These are phyloP conservation scores for Flagelloscypha sp. DNA, from an alignment of 768 basidiomycete species.

Conservation along the genomic window DNA sequence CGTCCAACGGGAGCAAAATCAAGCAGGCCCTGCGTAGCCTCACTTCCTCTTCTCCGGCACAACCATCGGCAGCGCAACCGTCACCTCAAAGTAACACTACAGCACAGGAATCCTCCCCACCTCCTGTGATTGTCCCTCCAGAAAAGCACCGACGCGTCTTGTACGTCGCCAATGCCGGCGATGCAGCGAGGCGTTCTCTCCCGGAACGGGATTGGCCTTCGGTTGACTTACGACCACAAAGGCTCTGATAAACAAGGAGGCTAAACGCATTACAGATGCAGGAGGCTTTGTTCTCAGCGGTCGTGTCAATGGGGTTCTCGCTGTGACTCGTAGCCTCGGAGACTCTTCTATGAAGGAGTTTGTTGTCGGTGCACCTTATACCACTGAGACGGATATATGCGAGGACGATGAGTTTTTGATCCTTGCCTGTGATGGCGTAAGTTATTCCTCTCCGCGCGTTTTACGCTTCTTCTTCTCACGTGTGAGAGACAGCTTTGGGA, in stretches of 20 bases:
- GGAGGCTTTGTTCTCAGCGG: conserved; percentile 99
- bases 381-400: conserved; percentile 91
- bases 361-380: conserved; percentile 96
- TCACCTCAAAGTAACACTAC: conserved; percentile 21
- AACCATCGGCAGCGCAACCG: conserved; percentile 26
- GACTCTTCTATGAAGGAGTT: conserved; percentile 99
- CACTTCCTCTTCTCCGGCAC: conserved; percentile 21
- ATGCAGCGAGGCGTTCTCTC: conserved; percentile 92
- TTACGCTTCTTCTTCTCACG: conserved; percentile 3
- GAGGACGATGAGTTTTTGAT: conserved; percentile 92
- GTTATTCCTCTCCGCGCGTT: conserved; percentile 23
- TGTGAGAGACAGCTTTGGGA: conserved; percentile 85
- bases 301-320: conserved; percentile 93
- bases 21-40: conserved; percentile 49
- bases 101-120: conserved; percentile 22
- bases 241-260: conserved; percentile 95
- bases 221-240: conserved; percentile 98
- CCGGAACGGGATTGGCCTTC: conserved; percentile 81
- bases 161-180: conserved; percentile 95
- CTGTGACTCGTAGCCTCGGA: conserved; percentile 91
- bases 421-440: conserved; percentile 93
- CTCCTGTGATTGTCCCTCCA: conserved; percentile 39
- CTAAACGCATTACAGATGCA: conserved; percentile 94
- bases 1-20: conserved; percentile 41
- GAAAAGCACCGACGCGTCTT: conserved; percentile 60